Base-by-base conservation (phyloP, 2,329 filamentous ascomycete species). In the Madurella mycetomatis region DNA sequence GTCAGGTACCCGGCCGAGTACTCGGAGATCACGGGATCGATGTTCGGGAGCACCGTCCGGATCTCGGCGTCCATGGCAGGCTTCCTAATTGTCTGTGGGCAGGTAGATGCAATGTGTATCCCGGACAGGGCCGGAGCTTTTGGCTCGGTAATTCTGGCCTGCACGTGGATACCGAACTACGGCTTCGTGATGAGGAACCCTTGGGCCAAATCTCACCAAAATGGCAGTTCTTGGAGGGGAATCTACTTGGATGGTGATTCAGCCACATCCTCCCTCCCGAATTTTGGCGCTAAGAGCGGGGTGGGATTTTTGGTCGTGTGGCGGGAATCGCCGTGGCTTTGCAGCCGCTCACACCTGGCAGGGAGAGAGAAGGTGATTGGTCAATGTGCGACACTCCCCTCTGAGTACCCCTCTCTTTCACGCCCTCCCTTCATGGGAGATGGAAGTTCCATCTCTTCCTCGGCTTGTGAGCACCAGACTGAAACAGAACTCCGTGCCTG, bases 1-100 rank as follows among this genome's bases (percentile, higher is more conserved):
- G 85, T 91, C 64, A 99, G 80, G 70, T 97, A 99, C 54, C 94
- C 94, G 61, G 90, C 89, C 42, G 91, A 94, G 73, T 96, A 96
- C 73, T 95, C 89, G 47, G 90, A 92, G 62, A 96, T 78, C 59
- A 95, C 81, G 55, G 87, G 89, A 73, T 96, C 92, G 64, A 96
- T 89, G 67, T 88, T 87, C 58, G 91, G 91, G 63, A 96, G 83
- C 63, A 90, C 83, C 58, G 86, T 78, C 75, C 87, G 87, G 69
- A 96, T 90, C 75, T 95, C 89, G 66, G 88, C 80, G 72, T 96
- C 91, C 91, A 96, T 96, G 60, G 57, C 72, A 58, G 49, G 34
- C 18, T 41, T 12, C 40, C 15, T 41, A 9, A 32, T n/a, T 25
- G 43, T 54, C 41, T 41, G 34, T 45, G n/a, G 19, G 13, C 37